These are phyloP conservation scores for Yarrowia porcina DNA, from an alignment of 805 yeast genomes.

Conservation along the genomic window DNA sequence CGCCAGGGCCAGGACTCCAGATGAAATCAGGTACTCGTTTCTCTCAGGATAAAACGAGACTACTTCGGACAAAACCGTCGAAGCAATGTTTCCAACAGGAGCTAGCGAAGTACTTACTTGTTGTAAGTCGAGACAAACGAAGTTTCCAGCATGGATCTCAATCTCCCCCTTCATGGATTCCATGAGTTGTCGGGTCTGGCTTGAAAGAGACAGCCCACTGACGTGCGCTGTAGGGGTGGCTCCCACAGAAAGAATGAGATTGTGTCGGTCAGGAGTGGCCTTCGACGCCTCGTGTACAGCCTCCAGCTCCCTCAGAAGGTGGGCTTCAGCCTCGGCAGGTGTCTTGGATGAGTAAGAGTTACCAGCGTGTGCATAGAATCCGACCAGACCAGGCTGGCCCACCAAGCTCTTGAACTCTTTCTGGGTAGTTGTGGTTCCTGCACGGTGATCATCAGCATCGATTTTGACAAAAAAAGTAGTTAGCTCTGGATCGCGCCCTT, in stretches of 20 bases:
- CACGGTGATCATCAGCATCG: slow-evolving; percentile 69
- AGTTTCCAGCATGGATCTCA: slow-evolving; percentile 82
- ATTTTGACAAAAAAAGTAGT: slow-evolving; percentile 60
- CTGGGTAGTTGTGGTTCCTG: slow-evolving; percentile 49
- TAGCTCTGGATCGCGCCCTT: slow-evolving; percentile 40
- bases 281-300: slow-evolving; percentile 55
- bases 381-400: slow-evolving; percentile 48
- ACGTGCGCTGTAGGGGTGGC: slow-evolving; percentile 48
- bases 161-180: slow-evolving; percentile 39
- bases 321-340: slow-evolving; percentile 46
- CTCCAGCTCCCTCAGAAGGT: slow-evolving; percentile 53
- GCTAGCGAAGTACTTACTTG: slow-evolving; percentile 70
- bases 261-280: slow-evolving; percentile 39
- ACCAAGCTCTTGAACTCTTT: slow-evolving; percentile 43
- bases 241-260: slow-evolving; percentile 63
- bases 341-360: slow-evolving; percentile 58
- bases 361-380: slow-evolving; percentile 79
- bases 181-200: slow-evolving; percentile 6
- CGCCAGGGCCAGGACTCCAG: slow-evolving; percentile 69
- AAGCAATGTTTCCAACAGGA: slow-evolving; percentile 46
- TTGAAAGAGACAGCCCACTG: not conserved
- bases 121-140: slow-evolving; percentile 68
- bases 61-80: slow-evolving; percentile 56
- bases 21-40: slow-evolving; percentile 63
- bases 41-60: slow-evolving; percentile 57